phyloP scores from a whole-genome alignment of 441 rosid species.

The Lepidium campestre region DNA sequence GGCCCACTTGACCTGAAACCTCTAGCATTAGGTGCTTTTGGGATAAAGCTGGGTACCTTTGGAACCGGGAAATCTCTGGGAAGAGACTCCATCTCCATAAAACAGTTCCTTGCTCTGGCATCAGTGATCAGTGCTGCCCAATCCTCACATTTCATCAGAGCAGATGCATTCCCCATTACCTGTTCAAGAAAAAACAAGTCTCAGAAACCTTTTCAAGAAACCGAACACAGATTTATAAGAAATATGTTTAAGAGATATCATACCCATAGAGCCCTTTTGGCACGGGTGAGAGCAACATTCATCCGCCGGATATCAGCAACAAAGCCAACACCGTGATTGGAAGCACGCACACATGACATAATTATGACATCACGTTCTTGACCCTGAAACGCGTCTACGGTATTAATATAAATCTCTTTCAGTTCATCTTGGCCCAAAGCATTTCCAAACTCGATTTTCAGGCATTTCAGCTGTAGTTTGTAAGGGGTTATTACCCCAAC shows the following conservation, averaged over 20 bases:
- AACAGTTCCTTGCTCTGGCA: constrained; percentile 86
- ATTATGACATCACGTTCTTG: constrained; percentile 99
- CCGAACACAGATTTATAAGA: background rate
- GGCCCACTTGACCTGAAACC: constrained; percentile 60
- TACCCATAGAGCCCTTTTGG: constrained; percentile 97
- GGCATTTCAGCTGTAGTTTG: constrained; percentile 94
- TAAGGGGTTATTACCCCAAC: constrained; percentile 97
- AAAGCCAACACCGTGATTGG: constrained; percentile 91
- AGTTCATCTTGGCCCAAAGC: constrained; percentile 83
- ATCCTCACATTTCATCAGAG: constrained; percentile 78
- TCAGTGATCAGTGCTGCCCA: constrained; percentile 91
- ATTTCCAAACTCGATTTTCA: constrained; percentile 79
- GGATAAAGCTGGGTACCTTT: constrained; percentile 47
- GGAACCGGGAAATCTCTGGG: constrained; percentile 63
- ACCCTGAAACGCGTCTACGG: constrained; percentile 99
- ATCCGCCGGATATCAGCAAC: constrained; percentile 95
- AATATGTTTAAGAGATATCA: background rate
- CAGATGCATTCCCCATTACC: constrained; percentile 97
- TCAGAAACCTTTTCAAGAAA: background rate
- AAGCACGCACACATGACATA: constrained; percentile 99
- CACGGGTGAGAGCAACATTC: constrained; percentile 99
- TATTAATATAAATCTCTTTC: constrained; percentile 89
- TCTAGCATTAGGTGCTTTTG: constrained; percentile 58
- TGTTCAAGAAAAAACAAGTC: constrained; percentile 27
- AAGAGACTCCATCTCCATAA: constrained; percentile 82